These are phyloP conservation scores for Scleroderma bovista DNA, from an alignment of 768 basidiomycete species.

Conservation along the genomic window DNA sequence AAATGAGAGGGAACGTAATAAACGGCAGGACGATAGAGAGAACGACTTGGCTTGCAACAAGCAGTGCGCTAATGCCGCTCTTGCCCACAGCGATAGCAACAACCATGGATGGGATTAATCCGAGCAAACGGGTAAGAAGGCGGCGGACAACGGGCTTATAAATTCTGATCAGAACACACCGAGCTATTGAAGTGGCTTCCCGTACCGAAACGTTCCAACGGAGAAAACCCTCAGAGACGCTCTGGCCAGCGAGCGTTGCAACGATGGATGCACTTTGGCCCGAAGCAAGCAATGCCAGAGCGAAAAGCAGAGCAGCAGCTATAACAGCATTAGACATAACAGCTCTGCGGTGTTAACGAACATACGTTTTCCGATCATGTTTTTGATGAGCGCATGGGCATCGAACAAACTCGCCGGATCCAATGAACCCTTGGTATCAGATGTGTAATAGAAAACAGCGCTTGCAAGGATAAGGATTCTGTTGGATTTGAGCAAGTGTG, in stretches of 20 bases:
- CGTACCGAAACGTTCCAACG: slow-evolving; percentile 76
- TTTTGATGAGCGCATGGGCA: slow-evolving; percentile 69
- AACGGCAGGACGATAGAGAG: slow-evolving; percentile 83
- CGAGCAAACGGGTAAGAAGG: slow-evolving; percentile 74
- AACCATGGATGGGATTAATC: slow-evolving; percentile 75
- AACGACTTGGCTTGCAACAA: slow-evolving; percentile 84
- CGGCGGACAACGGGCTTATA: slow-evolving; percentile 67
- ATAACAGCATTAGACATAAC: background rate
- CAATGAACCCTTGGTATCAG: slow-evolving; percentile 33
- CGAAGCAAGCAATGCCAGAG: slow-evolving; percentile 75
- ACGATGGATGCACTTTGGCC: slow-evolving; percentile 90
- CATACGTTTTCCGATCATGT: slow-evolving; percentile 62
- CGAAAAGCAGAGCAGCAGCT: slow-evolving; percentile 86
- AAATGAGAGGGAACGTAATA: slow-evolving; percentile 76
- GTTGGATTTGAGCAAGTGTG: background rate
- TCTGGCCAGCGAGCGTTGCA: slow-evolving; percentile 86
- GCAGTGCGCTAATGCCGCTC: slow-evolving; percentile 64
- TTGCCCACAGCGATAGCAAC: slow-evolving; percentile 72
- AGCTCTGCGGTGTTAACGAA: background rate
- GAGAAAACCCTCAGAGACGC: slow-evolving; percentile 86
- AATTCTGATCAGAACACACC: slow-evolving; percentile 21
- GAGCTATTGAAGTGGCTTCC: slow-evolving; percentile 2
- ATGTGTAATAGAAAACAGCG: slow-evolving; percentile 70
- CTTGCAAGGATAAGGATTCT: slow-evolving; percentile 81
- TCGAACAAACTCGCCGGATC: slow-evolving; percentile 75